phyloP scores from a whole-genome alignment of 2,329 filamentous ascomycete genomes.

The Colletotrichum sp. region DNA sequence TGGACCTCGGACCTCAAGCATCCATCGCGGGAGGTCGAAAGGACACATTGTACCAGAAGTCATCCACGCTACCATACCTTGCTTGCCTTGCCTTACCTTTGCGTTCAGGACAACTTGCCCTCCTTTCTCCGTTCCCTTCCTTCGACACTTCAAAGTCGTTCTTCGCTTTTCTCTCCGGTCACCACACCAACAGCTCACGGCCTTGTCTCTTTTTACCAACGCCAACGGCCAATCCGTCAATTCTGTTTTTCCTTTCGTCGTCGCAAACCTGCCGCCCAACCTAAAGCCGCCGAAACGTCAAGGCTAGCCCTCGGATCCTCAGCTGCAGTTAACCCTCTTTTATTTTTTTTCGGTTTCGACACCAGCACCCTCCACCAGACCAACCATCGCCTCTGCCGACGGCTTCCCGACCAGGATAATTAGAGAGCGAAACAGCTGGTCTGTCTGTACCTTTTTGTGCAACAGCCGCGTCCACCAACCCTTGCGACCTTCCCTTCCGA shows the following conservation, averaged over 20 bases:
- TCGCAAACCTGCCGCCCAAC: slow-evolving; percentile 1
- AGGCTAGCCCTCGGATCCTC: slow-evolving; percentile 19
- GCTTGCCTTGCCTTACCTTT: background rate
- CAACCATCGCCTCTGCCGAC: background rate
- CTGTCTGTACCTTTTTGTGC: slow-evolving; percentile 19
- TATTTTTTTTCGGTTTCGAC: background rate
- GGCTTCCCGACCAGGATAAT: background rate
- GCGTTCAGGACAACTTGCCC: slow-evolving; percentile 17
- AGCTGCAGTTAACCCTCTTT: slow-evolving; percentile 15
- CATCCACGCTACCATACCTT: slow-evolving; percentile 5
- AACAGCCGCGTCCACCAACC: slow-evolving; percentile 10
- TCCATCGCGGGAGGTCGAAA: slow-evolving; percentile 21
- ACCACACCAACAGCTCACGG: background rate
- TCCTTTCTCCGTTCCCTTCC: background rate
- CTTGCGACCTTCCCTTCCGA: background rate
- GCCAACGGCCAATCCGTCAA: slow-evolving; percentile 13
- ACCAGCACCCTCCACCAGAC: background rate
- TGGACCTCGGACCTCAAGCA: slow-evolving; percentile 18
- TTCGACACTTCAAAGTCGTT: slow-evolving; percentile 2
- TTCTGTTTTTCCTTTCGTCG: background rate
- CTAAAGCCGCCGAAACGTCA: slow-evolving; percentile 3
- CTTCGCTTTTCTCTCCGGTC: background rate
- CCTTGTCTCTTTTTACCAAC: background rate
- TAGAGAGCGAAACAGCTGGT: slow-evolving; percentile 17
- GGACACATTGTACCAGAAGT: slow-evolving; percentile 21